Percentiles rank a stretch among this genome's conserved stretches.
phyloP scores from a whole-genome alignment of 257 asterid species.

The Verbena officinalis region DNA sequence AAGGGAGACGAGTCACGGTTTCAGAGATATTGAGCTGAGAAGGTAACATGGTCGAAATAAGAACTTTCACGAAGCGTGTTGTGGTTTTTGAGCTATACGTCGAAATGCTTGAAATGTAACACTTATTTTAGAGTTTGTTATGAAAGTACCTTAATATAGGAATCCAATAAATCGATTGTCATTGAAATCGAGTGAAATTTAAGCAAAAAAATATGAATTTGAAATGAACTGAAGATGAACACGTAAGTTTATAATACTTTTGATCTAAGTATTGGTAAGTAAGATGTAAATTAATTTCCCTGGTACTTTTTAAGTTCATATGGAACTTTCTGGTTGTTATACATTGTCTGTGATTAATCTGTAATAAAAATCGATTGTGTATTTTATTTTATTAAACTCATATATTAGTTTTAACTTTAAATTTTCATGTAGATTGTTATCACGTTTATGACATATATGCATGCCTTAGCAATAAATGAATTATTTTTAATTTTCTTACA shows the following conservation, averaged over 20 bases:
- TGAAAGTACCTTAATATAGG: conserved; percentile 30
- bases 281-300: not conserved
- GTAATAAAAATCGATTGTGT: not conserved
- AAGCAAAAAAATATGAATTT: conserved; percentile 15
- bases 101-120: conserved; percentile 32
- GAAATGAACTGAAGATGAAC: conserved; percentile 63
- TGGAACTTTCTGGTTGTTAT: not conserved
- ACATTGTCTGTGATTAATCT: not conserved
- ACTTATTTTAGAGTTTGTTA: not conserved
- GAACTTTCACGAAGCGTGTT: conserved; percentile 31
- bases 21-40: conserved; percentile 35
- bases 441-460: not conserved
- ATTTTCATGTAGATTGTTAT: not conserved
- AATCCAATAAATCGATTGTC: conserved; percentile 34
- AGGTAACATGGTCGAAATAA: conserved; percentile 47
- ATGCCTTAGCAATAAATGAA: not conserved
- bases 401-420: not conserved
- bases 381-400: not conserved
- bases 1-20: not conserved
- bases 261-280: not conserved
- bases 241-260: conserved; percentile 18
- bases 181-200: conserved; percentile 33
- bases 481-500: not conserved
- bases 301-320: not conserved
- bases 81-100: conserved; percentile 30